phyloP scores from a whole-genome alignment of 768 basidiomycete genomes.

The Rhizopogon vulgaris region DNA sequence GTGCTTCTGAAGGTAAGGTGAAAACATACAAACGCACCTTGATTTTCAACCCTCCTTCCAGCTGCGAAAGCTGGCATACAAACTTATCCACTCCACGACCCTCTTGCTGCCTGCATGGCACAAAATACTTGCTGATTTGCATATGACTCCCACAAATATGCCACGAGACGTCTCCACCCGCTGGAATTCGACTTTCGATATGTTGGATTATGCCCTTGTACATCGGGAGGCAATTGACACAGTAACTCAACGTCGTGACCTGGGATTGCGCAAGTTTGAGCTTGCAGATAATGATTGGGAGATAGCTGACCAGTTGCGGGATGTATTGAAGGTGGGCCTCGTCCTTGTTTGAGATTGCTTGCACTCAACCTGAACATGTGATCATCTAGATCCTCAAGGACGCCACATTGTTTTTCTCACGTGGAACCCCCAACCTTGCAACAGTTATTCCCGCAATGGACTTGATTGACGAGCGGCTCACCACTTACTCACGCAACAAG shows the following conservation, averaged over 20 bases:
- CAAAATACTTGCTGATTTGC: constrained; percentile 1
- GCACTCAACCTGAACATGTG: neutral
- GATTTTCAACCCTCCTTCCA: neutral
- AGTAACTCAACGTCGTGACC: constrained; percentile 9
- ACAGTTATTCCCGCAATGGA: constrained; percentile 29
- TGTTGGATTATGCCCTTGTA: constrained; percentile 14
- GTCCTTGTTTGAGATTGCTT: too few relatives aligned
- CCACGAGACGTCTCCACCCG: constrained; percentile 10
- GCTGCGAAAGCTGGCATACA: constrained; percentile 8
- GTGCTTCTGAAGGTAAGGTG: constrained; percentile 13
- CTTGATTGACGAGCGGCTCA: constrained; percentile 14
- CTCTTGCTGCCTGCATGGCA: constrained; percentile 19
- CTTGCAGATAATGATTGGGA: constrained; percentile 16
- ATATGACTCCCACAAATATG: constrained; percentile 1
- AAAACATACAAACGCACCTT: constrained; percentile 9
- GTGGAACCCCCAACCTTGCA: constrained; percentile 12
- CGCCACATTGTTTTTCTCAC: constrained; percentile 21
- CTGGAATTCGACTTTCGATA: constrained; percentile 16
- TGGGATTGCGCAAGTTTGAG: constrained; percentile 11
- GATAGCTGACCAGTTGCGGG: constrained; percentile 14
- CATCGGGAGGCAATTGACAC: constrained; percentile 18
- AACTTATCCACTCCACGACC: constrained; percentile 16
- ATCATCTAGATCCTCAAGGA: constrained; percentile 15
- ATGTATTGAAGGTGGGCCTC: constrained; percentile 13
- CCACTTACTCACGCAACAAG: constrained; percentile 12